phyloP scores from a whole-genome alignment of 345 rosid genomes.

The Bruguiera sexangula region DNA sequence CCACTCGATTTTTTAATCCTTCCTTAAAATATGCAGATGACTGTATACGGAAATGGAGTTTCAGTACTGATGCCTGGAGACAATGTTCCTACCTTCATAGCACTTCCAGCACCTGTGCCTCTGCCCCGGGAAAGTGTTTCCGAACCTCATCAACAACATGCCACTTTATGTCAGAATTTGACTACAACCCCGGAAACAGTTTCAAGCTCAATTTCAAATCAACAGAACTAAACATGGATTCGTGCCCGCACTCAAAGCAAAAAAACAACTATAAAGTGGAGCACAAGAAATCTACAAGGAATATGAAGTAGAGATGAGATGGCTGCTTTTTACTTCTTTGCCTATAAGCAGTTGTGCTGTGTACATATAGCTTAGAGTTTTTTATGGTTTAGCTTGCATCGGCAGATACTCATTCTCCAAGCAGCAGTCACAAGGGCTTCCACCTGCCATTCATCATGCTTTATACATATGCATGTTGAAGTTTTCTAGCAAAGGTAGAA shows the following conservation, averaged over 20 bases:
- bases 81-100: constrained; percentile 72
- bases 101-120: constrained; percentile 67
- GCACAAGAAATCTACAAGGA: no score
- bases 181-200: neutral
- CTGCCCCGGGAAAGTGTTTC: constrained; percentile 32
- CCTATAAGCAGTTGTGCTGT: constrained; percentile 10
- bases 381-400: constrained; percentile 19
- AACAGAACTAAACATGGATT: constrained; percentile 13
- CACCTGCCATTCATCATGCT: constrained; percentile 6
- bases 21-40: constrained; percentile 54
- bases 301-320: constrained; percentile 7
- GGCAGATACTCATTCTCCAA: neutral
- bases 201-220: constrained; percentile 6
- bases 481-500: constrained; percentile 11
- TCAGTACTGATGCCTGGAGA: constrained; percentile 98
- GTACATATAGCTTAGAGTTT: constrained; percentile 17
- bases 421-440: neutral
- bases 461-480: constrained; percentile 14
- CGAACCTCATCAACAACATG: constrained; percentile 23
- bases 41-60: constrained; percentile 64
- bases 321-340: constrained; percentile 11
- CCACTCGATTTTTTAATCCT: neutral
- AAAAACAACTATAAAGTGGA: no score
- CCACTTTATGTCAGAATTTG: constrained; percentile 3
- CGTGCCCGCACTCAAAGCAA: neutral